A percentile compares a stretch with the other conserved stretches of the same genome.
These are phyloP conservation scores for Periglandula ipomoeae DNA, from an alignment of 2,329 filamentous ascomycete species.

Conservation along the genomic window DNA sequence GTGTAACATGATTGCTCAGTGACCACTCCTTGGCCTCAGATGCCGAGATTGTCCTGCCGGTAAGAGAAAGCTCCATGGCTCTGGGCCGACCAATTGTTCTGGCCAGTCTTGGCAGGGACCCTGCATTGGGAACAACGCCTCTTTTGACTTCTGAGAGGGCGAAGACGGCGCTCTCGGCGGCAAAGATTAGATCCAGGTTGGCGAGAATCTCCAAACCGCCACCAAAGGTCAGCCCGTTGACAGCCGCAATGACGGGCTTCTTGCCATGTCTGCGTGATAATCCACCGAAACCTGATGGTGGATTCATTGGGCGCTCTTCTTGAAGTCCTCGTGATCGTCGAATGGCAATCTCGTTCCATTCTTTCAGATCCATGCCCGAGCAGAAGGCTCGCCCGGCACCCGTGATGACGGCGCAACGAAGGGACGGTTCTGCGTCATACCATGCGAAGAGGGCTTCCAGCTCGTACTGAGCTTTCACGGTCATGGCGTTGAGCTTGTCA, in stretches of 20 bases:
- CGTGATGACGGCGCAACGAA: constrained; percentile 39
- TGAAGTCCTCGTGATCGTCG: constrained; percentile 13
- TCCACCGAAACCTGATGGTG: constrained; percentile 35
- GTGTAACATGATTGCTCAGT: too few species aligned
- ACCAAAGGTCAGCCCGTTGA: constrained; percentile 48
- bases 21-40: constrained; percentile 26
- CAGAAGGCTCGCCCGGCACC: constrained; percentile 45
- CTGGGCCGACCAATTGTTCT: constrained; percentile 35
- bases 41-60: constrained; percentile 34
- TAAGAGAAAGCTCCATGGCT: constrained; percentile 40
- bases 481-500: constrained; percentile 36
- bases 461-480: constrained; percentile 35
- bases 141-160: constrained; percentile 44
- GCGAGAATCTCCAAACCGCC: constrained; percentile 49
- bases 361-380: constrained; percentile 45
- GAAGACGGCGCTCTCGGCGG: too few species aligned
- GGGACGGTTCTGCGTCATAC: constrained; percentile 41
- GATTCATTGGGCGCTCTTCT: constrained; percentile 13
- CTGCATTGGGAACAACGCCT: constrained; percentile 44
- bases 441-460: constrained; percentile 39
- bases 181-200: too few species aligned
- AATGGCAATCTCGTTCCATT: constrained; percentile 32
- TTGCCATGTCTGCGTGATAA: constrained; percentile 47
- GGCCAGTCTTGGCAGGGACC: constrained; percentile 41
- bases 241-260: constrained; percentile 51